phyloP scores from a whole-genome alignment of 805 yeast species.

The Pichia sporocuriosa region DNA sequence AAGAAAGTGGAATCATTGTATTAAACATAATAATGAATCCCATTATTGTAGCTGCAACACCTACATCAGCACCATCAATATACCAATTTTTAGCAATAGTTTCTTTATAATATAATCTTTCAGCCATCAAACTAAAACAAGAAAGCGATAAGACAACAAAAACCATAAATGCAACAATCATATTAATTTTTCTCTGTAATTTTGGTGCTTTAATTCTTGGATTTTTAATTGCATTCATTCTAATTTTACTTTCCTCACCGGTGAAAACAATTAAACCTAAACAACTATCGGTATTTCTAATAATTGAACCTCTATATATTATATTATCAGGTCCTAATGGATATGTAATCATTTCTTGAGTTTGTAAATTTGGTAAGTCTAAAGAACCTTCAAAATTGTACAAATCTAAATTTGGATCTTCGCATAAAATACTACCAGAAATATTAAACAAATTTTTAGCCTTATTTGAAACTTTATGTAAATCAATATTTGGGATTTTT shows the following conservation, averaged over 20 bases:
- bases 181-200: conserved; percentile 73
- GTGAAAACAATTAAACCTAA: conserved; percentile 84
- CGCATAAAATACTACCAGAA: conserved; percentile 55
- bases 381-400: conserved; percentile 86
- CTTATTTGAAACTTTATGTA: conserved; percentile 44
- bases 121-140: conserved; percentile 76
- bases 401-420: conserved; percentile 88
- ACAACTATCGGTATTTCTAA: conserved; percentile 72
- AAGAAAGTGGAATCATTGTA: conserved; percentile 88
- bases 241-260: conserved; percentile 92
- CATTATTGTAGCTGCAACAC: conserved; percentile 85
- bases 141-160: conserved; percentile 67
- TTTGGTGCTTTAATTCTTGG: conserved; percentile 93
- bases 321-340: conserved; percentile 78
- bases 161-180: conserved; percentile 85
- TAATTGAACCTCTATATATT: conserved; percentile 82
- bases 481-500: conserved; percentile 56
- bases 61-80: conserved; percentile 62
- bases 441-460: conserved; percentile 45
- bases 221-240: conserved; percentile 89
- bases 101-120: conserved; percentile 43
- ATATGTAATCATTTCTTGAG: conserved; percentile 31
- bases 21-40: conserved; percentile 96
- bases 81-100: conserved; percentile 61
- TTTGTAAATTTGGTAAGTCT: conserved; percentile 26